phyloP scores from a whole-genome alignment of 257 asterid species.

The Thymus mandschuricus region DNA sequence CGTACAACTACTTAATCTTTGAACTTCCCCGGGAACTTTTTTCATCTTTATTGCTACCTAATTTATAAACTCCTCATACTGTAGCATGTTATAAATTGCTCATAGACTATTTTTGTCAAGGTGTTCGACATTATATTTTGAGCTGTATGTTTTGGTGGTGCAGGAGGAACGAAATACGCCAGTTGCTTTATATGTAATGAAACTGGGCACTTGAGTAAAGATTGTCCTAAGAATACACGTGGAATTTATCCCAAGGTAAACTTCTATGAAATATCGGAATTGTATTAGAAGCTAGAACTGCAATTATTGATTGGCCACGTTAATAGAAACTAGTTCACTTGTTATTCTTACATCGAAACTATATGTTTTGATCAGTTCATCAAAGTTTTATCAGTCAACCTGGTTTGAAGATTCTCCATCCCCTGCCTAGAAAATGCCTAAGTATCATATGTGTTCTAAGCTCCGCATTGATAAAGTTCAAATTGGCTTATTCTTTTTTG shows the following conservation, averaged over 20 bases:
- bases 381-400: neutral
- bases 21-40: neutral
- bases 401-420: neutral
- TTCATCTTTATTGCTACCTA: neutral
- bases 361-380: neutral
- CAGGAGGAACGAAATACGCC: slow-evolving; percentile 95
- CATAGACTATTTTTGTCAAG: neutral
- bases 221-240: slow-evolving; percentile 79
- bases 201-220: slow-evolving; percentile 91
- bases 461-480: neutral
- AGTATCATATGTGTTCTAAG: neutral
- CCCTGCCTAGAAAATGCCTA: neutral
- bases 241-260: slow-evolving; percentile 94
- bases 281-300: neutral
- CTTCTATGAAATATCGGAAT: neutral
- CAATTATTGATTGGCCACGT: neutral
- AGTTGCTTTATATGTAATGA: slow-evolving; percentile 91
- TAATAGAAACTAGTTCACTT: neutral
- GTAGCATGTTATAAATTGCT: slow-evolving; percentile 7
- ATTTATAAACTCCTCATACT: neutral
- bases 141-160: slow-evolving; percentile 35
- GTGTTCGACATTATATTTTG: neutral
- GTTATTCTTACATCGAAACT: neutral
- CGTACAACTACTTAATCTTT: no score
- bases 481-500: neutral